These are phyloP conservation scores for Fusarium hostae DNA, from an alignment of 2,329 filamentous ascomycete genomes.

Conservation along the genomic window DNA sequence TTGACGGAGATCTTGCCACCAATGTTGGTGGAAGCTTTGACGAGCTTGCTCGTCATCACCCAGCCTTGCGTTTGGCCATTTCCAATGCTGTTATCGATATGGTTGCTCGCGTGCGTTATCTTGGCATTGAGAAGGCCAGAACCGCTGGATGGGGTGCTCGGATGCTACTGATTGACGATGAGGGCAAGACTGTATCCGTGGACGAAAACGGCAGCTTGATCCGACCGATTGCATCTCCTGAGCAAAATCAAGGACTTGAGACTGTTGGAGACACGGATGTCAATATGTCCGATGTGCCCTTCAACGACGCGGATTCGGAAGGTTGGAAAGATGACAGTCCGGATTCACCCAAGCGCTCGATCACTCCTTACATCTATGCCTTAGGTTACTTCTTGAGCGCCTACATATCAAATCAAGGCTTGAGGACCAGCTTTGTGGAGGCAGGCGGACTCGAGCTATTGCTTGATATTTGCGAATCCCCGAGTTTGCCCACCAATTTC, in stretches of 20 bases:
- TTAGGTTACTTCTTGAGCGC: constrained; percentile 78
- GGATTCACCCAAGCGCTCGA: constrained; percentile 49
- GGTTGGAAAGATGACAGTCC: constrained; percentile 25
- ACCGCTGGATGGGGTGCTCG: constrained; percentile 81
- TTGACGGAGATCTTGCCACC: constrained; percentile 74
- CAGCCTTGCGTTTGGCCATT: constrained; percentile 81
- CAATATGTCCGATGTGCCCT: constrained; percentile 70
- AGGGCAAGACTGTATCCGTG: constrained; percentile 63
- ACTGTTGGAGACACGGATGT: constrained; percentile 62
- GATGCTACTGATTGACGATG: constrained; percentile 71
- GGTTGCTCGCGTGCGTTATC: constrained; percentile 81
- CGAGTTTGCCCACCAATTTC: constrained; percentile 75
- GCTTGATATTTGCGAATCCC: constrained; percentile 83
- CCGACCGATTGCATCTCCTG: constrained; percentile 42
- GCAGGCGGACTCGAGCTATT: constrained; percentile 84
- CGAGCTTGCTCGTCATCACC: constrained; percentile 93
- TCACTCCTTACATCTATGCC: constrained; percentile 78
- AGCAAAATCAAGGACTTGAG: constrained; percentile 55
- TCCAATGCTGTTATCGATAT: constrained; percentile 89
- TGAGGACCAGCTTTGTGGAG: constrained; percentile 80
- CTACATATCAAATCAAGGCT: constrained; percentile 78
- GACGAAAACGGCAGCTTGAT: constrained; percentile 62
- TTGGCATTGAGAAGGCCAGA: constrained; percentile 77
- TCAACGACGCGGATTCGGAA: constrained; percentile 25
- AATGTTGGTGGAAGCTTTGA: constrained; percentile 88